Conservation (phyloP, 345 rosid species). For the Eutrema japonicum region DNA sequence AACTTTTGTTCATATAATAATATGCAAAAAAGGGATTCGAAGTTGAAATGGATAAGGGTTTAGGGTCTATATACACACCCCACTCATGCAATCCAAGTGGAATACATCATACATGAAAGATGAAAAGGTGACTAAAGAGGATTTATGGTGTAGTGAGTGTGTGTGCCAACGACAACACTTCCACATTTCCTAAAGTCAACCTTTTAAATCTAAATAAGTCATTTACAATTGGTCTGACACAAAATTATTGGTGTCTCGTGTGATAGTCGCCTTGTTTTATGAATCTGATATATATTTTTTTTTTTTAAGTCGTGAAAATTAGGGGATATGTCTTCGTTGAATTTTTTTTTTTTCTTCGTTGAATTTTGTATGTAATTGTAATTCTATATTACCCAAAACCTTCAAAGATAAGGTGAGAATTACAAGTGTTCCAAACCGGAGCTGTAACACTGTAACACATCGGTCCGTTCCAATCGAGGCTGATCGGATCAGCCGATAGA, state of each 20-base stretch:
- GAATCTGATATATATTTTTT: background rate
- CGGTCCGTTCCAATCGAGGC: no score
- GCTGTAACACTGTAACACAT: no score
- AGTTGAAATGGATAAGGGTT: slow-evolving; percentile 37
- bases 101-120: slow-evolving; percentile 36
- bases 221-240: background rate
- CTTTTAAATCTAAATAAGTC: slow-evolving; percentile 3
- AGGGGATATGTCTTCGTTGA: background rate
- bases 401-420: slow-evolving; percentile 9
- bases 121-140: slow-evolving; percentile 17
- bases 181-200: slow-evolving; percentile 44
- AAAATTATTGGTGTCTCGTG: background rate
- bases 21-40: background rate
- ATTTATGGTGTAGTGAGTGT: slow-evolving; percentile 36
- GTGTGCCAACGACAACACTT: slow-evolving; percentile 42
- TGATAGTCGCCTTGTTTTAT: background rate
- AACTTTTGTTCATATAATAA: slow-evolving; percentile 12
- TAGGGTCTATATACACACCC: slow-evolving; percentile 10
- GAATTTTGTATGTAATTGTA: background rate
- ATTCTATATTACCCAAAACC: background rate
- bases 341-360: slow-evolving; percentile 1
- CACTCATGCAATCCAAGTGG: slow-evolving; percentile 43
- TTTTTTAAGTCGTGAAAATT: background rate
- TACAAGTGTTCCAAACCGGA: no score
- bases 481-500: no score